These are phyloP conservation scores for Russula sp. DNA, from an alignment of 768 basidiomycete genomes.

Conservation along the genomic window DNA sequence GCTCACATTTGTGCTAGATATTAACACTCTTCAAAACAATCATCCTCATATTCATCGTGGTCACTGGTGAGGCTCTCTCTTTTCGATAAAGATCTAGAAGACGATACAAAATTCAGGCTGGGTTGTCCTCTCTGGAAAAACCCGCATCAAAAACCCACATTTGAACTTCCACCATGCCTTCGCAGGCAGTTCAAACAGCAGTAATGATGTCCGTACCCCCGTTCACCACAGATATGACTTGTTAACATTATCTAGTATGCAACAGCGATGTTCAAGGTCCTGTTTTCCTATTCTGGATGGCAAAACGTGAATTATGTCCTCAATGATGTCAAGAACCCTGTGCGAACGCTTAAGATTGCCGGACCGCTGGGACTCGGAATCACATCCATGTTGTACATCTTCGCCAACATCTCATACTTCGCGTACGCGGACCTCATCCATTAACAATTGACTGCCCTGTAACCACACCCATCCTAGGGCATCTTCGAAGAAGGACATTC, in stretches of 20 bases:
- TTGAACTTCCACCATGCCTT: slow-evolving; percentile 54
- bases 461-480: slow-evolving; percentile 25
- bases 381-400: slow-evolving; percentile 45
- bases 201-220: slow-evolving; percentile 35
- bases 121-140: slow-evolving; percentile 53
- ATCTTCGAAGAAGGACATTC: slow-evolving; percentile 43
- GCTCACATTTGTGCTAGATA: slow-evolving; percentile 27
- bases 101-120: slow-evolving; percentile 32
- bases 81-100: background rate
- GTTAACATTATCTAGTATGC: slow-evolving; percentile 37
- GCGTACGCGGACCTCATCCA: slow-evolving; percentile 27
- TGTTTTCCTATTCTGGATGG: slow-evolving; percentile 45
- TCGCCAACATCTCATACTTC: slow-evolving; percentile 55
- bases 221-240: background rate
- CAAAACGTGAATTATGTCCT: slow-evolving; percentile 52
- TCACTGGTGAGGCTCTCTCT: slow-evolving; percentile 33
- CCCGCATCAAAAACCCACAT: slow-evolving; percentile 47
- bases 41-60: slow-evolving; percentile 45
- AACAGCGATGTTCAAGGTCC: slow-evolving; percentile 52
- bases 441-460: background rate
- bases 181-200: slow-evolving; percentile 44
- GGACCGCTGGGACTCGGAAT: slow-evolving; percentile 53
- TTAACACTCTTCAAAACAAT: slow-evolving; percentile 48
- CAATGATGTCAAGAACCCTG: slow-evolving; percentile 53
- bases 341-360: slow-evolving; percentile 54